phyloP scores from a whole-genome alignment of 1,139 yeast genomes.

The Suhomyces wounanorum region DNA sequence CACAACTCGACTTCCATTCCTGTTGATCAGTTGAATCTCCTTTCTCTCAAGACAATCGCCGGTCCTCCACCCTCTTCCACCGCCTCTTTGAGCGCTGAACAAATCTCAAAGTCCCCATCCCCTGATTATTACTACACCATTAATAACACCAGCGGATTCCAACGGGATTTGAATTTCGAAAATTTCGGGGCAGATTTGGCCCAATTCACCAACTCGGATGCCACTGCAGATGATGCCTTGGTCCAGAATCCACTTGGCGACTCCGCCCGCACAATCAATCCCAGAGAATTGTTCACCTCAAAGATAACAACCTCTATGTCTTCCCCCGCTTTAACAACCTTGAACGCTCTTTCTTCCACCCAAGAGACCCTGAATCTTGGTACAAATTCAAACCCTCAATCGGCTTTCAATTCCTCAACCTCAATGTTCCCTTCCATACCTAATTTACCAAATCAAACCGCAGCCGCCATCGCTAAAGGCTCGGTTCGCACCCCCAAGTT shows the following conservation, averaged over 20 bases:
- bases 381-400: neutral
- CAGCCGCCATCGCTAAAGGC: neutral
- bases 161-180: constrained; percentile 6
- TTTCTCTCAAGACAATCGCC: constrained; percentile 11
- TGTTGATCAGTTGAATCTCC: constrained; percentile 17
- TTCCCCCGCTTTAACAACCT: constrained; percentile 22
- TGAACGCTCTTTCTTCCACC: constrained; percentile 15
- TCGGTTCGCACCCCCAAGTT: constrained; percentile 17
- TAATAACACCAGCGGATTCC: neutral
- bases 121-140: constrained; percentile 14
- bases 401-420: neutral
- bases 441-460: constrained; percentile 16
- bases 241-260: constrained; percentile 1
- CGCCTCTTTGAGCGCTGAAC: constrained; percentile 3
- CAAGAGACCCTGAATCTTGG: neutral
- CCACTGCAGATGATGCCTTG: neutral
- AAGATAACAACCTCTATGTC: constrained; percentile 19
- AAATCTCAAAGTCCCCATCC: constrained; percentile 12
- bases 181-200: constrained; percentile 6
- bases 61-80: constrained; percentile 3
- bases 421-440: constrained; percentile 10
- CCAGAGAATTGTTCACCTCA: constrained; percentile 22
- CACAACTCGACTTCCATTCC: constrained; percentile 17
- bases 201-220: neutral
- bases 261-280: constrained; percentile 23